Evolutionary conservation across 371 early-diverging fungal genomes (phyloP).

Genomic region (Lichtheimia ramosa): DNA sequence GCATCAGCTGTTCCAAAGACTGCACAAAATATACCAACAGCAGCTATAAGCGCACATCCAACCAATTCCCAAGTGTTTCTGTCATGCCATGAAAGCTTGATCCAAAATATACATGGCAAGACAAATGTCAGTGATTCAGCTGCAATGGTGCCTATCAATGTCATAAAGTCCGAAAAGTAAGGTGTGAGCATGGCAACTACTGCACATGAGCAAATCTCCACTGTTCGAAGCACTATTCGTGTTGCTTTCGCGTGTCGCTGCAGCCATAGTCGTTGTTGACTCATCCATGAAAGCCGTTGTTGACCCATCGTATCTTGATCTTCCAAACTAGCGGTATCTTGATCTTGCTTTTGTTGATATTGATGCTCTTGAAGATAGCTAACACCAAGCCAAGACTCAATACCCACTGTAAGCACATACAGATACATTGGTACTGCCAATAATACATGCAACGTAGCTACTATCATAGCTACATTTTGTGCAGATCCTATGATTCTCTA

Average conservation of each 20-base stretch:
- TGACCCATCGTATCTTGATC: neutral
- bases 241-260: conserved; percentile 25
- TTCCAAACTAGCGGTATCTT: neutral
- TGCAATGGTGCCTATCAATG: conserved; percentile 78
- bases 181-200: conserved; percentile 73
- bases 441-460: conserved; percentile 79
- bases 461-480: conserved; percentile 64
- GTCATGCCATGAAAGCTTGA: conserved; percentile 62
- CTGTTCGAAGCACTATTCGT: conserved; percentile 55
- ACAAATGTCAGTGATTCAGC: conserved; percentile 78
- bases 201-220: conserved; percentile 49
- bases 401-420: conserved; percentile 72
- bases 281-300: neutral
- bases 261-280: neutral
- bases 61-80: conserved; percentile 48
- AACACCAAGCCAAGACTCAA: conserved; percentile 46
- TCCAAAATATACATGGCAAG: conserved; percentile 77
- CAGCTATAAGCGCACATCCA: conserved; percentile 53
- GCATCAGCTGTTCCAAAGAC: conserved; percentile 76
- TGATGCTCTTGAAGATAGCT: neutral
- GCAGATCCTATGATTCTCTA: conserved; percentile 39
- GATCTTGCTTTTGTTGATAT: neutral
- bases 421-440: conserved; percentile 79
- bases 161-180: conserved; percentile 80
- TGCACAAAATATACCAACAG: conserved; percentile 66